Conservation (phyloP, 192 early-diverging fungal genomes). For the Coemansia erecta region DNA sequence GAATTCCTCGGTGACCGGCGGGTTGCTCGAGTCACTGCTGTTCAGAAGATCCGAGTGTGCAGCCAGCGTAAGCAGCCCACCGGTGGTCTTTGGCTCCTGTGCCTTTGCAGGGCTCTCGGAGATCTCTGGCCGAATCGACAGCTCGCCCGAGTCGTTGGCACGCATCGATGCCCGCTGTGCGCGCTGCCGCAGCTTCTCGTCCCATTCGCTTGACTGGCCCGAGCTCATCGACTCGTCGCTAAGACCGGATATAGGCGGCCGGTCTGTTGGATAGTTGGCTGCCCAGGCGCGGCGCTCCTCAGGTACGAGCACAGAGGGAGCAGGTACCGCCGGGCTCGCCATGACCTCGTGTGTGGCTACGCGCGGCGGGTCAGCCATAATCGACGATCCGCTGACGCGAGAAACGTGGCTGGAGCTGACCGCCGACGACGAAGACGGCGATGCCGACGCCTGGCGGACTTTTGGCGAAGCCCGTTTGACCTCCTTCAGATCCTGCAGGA, state of each 20-base stretch:
- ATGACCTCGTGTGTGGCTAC: constrained; percentile 20
- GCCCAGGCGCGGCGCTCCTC: constrained; percentile 41
- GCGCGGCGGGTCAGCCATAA: neutral
- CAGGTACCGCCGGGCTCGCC: constrained; percentile 19
- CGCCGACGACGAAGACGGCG: constrained; percentile 5
- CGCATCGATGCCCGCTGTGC: constrained; percentile 10
- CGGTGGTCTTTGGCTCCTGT: constrained; percentile 33
- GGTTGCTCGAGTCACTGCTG: neutral
- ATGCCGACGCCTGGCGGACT: constrained; percentile 6
- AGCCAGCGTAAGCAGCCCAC: constrained; percentile 20
- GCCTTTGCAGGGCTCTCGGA: constrained; percentile 26
- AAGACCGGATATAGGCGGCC: constrained; percentile 29
- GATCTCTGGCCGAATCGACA: constrained; percentile 12
- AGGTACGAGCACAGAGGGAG: constrained; percentile 8
- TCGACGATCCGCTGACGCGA: neutral
- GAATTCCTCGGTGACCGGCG: constrained; percentile 9
- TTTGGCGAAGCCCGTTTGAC: constrained; percentile 28
- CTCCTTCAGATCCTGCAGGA: constrained; percentile 30
- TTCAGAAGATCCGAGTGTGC: constrained; percentile 3
- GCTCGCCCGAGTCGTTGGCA: neutral
- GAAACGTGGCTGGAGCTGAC: neutral
- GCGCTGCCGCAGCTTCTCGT: constrained; percentile 29
- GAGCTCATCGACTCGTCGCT: constrained; percentile 16
- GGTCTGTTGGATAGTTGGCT: constrained; percentile 11
- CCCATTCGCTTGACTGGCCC: constrained; percentile 19